Base-by-base conservation (phyloP, 208 protist genomes). In the Angomonas deanei region DNA sequence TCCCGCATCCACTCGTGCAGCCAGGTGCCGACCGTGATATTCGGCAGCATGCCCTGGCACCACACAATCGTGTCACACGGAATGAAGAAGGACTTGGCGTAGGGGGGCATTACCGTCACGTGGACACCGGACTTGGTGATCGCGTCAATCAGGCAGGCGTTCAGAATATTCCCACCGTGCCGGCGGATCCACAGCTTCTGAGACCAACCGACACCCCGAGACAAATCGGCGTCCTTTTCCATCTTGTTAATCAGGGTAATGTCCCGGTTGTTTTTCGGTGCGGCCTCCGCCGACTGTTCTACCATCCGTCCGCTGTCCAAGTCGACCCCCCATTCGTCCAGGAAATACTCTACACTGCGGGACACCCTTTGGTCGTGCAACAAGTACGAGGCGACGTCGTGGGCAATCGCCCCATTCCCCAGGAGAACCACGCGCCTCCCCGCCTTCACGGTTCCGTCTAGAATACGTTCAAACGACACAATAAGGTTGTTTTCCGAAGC, bases 1-100 rank as follows among this genome's bases (percentile, higher is more conserved):
- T 95, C 86, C 39, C 91, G 82, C 76, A 88, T 87, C 82, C 83
- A 95, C 64, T 95, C 88, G 48, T 91, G 85, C 11, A 95, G 80
- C 84, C 83, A 91, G 6, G 85, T 91, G 55, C 85, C 83, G 27
- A 90, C 76, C 11, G 57, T 66, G 23, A 92, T 75, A 62, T 91
- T 92, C 1, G 88, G 88, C 62, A 95, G 68, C 83, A 90, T 89
- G 33, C 88, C 88, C 15, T 76, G 67, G 34, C 82, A 86, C 83
- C 84, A 92, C 38, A 95, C 81, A 56, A 95, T 78, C 6, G 88
- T 95, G 62, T 95, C 88, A 46, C 84, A 91, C 34, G 82, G 79
- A 8, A 91, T 64, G 48, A 77, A 83, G 59, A 70, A 92, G 50
- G 68, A 66, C 6, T 70, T 64, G 17, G 50, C 66, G 64, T 82